Evolutionary conservation across 2,329 filamentous ascomycete species (phyloP).

Genomic region (Colletotrichum incanum): DNA sequence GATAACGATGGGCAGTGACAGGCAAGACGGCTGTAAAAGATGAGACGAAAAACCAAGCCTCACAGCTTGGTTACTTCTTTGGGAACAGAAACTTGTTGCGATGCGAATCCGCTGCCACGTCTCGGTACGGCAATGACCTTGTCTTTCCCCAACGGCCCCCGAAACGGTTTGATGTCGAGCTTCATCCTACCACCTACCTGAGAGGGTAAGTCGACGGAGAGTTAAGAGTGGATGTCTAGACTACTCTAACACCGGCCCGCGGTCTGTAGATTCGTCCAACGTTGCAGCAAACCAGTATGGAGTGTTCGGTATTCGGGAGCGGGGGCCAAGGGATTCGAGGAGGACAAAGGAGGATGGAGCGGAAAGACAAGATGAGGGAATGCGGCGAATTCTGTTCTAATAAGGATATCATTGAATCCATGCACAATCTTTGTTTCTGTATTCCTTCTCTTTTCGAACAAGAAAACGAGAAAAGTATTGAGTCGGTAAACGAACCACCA

Average conservation of each 20-base stretch:
- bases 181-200: constrained; percentile 16
- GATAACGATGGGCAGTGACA: constrained; percentile 8
- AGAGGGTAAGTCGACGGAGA: constrained; percentile 26
- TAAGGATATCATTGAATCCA: constrained; percentile 11
- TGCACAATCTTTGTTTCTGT: neutral
- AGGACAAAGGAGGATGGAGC: constrained; percentile 1
- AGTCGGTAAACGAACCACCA: neutral
- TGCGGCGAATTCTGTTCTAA: constrained; percentile 4
- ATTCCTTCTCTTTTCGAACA: neutral
- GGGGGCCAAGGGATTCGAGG: neutral
- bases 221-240: neutral
- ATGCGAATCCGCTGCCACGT: neutral
- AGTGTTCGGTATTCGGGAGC: neutral
- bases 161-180: constrained; percentile 26
- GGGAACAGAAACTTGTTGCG: constrained; percentile 5
- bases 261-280: neutral
- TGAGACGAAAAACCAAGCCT: constrained; percentile 17
- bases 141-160: constrained; percentile 29
- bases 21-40: constrained; percentile 18
- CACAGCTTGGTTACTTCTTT: constrained; percentile 3
- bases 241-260: constrained; percentile 7
- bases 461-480: constrained; percentile 5
- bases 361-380: constrained; percentile 6
- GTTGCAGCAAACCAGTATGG: neutral
- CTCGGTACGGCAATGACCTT: constrained; percentile 24